phyloP scores from a whole-genome alignment of 129 eudicot species.

The Apium graveolens region DNA sequence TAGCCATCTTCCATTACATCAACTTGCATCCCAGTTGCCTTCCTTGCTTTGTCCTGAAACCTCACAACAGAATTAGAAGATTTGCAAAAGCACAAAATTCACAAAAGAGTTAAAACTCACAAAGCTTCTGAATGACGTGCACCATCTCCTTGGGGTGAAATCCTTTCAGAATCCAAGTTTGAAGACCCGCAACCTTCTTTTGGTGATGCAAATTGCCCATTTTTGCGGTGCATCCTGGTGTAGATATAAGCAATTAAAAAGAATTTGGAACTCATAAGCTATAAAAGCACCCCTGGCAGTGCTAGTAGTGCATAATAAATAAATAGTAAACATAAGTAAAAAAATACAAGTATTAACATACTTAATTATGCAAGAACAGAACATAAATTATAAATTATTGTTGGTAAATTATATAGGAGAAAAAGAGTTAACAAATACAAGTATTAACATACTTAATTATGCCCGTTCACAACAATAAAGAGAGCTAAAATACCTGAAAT shows the following conservation, averaged over 20 bases:
- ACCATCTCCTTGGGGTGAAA: constrained; percentile 19
- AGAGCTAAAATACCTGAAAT: no score
- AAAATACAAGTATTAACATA: no score
- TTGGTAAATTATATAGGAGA: no score
- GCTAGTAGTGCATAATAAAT: not conserved
- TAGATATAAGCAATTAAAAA: not conserved
- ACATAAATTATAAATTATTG: no score
- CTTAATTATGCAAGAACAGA: no score
- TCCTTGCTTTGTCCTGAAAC: constrained; percentile 82
- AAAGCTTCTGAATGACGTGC: constrained; percentile 23
- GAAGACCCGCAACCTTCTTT: constrained; percentile 26
- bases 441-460: no score
- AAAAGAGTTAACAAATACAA: no score
- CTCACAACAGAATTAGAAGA: not conserved
- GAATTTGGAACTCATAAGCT: not conserved
- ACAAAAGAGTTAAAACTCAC: constrained; percentile 23
- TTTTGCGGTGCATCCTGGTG: constrained; percentile 46
- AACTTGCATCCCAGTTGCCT: constrained; percentile 68
- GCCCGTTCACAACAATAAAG: no score
- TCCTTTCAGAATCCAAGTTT: constrained; percentile 29
- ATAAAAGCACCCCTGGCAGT: not conserved
- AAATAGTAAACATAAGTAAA: not conserved
- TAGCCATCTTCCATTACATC: constrained; percentile 85
- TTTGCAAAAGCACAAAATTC: constrained; percentile 1
- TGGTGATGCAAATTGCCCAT: constrained; percentile 51